These are phyloP conservation scores for Gigaspora rosea DNA, from an alignment of 192 early-diverging fungal species.

Conservation along the genomic window DNA sequence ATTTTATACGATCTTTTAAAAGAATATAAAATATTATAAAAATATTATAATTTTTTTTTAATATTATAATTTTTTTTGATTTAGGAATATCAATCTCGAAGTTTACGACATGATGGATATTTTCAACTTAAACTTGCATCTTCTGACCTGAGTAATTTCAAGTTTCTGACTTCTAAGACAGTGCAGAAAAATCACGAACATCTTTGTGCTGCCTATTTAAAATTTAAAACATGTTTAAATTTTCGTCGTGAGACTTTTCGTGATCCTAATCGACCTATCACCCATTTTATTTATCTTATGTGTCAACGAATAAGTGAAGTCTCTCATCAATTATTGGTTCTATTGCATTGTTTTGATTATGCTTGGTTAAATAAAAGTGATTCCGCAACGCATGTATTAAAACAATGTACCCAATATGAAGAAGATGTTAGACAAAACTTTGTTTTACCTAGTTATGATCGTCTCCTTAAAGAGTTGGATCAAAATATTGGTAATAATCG, in stretches of 20 bases:
- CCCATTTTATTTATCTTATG: slow-evolving; percentile 19
- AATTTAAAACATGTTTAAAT: slow-evolving; percentile 14
- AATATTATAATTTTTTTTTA: not conserved
- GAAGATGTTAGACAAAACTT: slow-evolving; percentile 16
- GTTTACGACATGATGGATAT: slow-evolving; percentile 18
- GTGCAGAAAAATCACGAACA: slow-evolving; percentile 1
- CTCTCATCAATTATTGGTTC: slow-evolving; percentile 3
- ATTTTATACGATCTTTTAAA: not conserved
- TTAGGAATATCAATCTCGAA: slow-evolving; percentile 23
- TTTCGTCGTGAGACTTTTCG: slow-evolving; percentile 5
- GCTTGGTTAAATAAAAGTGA: slow-evolving; percentile 7
- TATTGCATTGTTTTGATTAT: slow-evolving; percentile 21
- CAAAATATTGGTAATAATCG: not conserved
- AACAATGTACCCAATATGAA: not conserved
- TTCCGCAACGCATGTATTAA: not conserved
- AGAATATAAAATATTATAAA: not conserved
- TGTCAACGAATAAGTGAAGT: slow-evolving; percentile 18
- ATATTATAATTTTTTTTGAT: no score
- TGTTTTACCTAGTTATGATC: slow-evolving; percentile 2
- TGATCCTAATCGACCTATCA: slow-evolving; percentile 3
- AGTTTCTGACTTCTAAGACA: not conserved
- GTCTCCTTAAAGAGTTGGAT: not conserved
- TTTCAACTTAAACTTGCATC: not conserved
- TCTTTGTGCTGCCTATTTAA: slow-evolving; percentile 4
- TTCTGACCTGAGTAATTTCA: not conserved